Base-by-base conservation (phyloP, 176 grass and related monocot species). In the Thalia dealbata region DNA sequence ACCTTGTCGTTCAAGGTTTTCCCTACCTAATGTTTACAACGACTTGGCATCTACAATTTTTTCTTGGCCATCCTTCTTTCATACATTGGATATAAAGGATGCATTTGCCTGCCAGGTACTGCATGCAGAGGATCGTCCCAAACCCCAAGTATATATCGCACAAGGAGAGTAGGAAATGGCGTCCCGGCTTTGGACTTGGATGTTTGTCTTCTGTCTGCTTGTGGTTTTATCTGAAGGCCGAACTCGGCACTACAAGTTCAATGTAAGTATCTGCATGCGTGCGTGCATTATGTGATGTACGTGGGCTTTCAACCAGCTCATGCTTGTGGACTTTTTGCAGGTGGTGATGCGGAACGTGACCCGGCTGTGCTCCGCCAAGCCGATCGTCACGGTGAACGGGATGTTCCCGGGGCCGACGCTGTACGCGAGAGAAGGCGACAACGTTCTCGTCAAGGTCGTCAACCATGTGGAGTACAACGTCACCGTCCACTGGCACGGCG, bases 401-500 rank as follows among this genome's bases (percentile, higher is more conserved):
- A 29, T 76, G 61, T 89, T 89, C 73, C 86, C 91, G 0, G 86
- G 86, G 15, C 86, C 86, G 11, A 84, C 76, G 10, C 62, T 93
- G 1, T 89, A 89, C 30, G 86, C 81, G 22, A 78, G 86, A 73
- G 90, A 92, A 86, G 90, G 78, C 0, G 90, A 92, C 75, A 92
- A 22, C 69, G 69, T 92, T 54, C 67, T 88, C 19, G 76, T 88
- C 83, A 91, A 85, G 77, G 89, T 91, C 41, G 80, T 86, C 52
- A 88, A 91, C 55, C 89, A 85, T 81, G 74, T 79, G 60, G 50
- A 79, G 16, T 75, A 88, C 82, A 85, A 91, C 64, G 77, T 91
- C 64, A 88, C 85, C 30, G 78, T 83, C 69, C 89, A 91, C 80
- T 88, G 89, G 89, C 84, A 86, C 19, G 88, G 84, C 14, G 45